A percentile compares a stretch with the other conserved stretches of the same genome.
Conservation (phyloP, 1,284 basidiomycete genomes). For the Sanghuangporus sanghuang region DNA sequence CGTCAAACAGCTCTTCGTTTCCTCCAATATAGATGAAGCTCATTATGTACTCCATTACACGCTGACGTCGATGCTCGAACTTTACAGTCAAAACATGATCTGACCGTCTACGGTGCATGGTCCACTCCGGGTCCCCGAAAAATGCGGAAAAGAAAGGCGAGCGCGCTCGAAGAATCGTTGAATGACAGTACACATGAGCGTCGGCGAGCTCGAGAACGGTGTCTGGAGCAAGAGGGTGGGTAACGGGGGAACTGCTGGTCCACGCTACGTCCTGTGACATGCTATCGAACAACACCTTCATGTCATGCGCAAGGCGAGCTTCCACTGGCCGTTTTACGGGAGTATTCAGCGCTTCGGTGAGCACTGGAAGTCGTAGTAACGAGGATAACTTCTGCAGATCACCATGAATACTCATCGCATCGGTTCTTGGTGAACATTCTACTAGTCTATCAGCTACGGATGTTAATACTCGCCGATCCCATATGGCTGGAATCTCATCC, state of each 20-base stretch:
- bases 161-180: constrained; percentile 73
- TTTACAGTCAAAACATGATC: constrained; percentile 59
- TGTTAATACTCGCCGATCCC: constrained; percentile 73
- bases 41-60: constrained; percentile 74
- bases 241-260: constrained; percentile 9
- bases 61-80: constrained; percentile 73
- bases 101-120: constrained; percentile 50
- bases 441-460: constrained; percentile 40
- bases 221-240: constrained; percentile 47
- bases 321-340: constrained; percentile 44
- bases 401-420: constrained; percentile 48
- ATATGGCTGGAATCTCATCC: constrained; percentile 78
- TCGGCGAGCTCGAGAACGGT: constrained; percentile 76
- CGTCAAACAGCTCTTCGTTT: constrained; percentile 72
- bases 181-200: constrained; percentile 64
- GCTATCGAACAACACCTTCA: constrained; percentile 40
- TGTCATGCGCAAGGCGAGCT: constrained; percentile 44
- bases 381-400: constrained; percentile 56
- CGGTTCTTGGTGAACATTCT: constrained; percentile 25
- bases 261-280: constrained; percentile 23
- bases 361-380: constrained; percentile 47
- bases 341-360: constrained; percentile 50
- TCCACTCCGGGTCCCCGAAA: constrained; percentile 82
- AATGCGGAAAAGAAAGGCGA: constrained; percentile 87
- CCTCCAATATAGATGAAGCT: constrained; percentile 76